Conservation (phyloP, 2,329 filamentous ascomycete genomes). For the Fusarium luffae region DNA sequence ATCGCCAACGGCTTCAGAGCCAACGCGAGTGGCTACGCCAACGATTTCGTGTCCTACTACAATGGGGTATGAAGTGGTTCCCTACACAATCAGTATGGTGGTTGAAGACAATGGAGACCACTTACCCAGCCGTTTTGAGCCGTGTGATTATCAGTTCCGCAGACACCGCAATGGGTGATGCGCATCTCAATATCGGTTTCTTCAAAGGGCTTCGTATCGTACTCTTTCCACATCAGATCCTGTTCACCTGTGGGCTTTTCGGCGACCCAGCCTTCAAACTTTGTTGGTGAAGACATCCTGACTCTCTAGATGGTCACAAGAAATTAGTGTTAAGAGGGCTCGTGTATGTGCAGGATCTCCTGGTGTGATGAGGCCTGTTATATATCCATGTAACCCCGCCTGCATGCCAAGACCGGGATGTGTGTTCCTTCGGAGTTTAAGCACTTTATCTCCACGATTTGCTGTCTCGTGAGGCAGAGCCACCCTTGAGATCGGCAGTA, state of each 20-base stretch:
- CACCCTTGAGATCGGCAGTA: neutral
- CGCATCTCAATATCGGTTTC: constrained; percentile 74
- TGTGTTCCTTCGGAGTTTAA: neutral
- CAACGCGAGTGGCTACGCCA: constrained; percentile 64
- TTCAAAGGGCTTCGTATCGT: constrained; percentile 72
- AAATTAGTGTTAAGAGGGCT: accelerated
- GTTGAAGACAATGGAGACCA: accelerated
- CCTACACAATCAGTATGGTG: neutral
- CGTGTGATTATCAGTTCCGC: constrained; percentile 70
- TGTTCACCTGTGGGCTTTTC: constrained; percentile 48
- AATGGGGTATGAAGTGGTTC: constrained; percentile 51
- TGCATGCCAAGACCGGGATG: neutral
- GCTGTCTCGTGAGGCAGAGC: neutral
- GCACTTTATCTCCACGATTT: neutral
- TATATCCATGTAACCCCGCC: neutral
- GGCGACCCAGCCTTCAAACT: constrained; percentile 2
- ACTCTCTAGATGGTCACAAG: accelerated
- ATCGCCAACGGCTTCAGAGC: constrained; percentile 55
- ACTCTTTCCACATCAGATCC: constrained; percentile 66
- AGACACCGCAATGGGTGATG: constrained; percentile 74
- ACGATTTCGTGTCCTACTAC: constrained; percentile 76
- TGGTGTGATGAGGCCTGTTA: neutral
- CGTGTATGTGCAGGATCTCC: neutral
- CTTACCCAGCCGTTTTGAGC: constrained; percentile 64
- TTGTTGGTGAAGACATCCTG: neutral